These are phyloP conservation scores for Aeschynomene evenia DNA, from an alignment of 306 rosid species.

Conservation along the genomic window DNA sequence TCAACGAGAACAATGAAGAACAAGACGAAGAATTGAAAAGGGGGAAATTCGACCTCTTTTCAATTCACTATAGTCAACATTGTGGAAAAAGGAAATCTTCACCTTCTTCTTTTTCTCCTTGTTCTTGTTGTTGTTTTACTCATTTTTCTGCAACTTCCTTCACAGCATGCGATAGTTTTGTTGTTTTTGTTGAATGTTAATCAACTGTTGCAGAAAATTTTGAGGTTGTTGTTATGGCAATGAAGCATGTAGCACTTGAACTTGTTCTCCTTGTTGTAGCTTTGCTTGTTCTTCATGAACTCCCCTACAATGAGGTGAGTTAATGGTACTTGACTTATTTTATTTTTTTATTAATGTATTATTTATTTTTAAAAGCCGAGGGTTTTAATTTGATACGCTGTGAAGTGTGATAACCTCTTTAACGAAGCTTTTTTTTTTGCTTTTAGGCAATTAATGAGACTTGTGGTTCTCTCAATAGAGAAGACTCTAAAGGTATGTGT, in stretches of 20 bases:
- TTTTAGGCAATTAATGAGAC: constrained; percentile 42
- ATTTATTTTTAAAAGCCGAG: not conserved
- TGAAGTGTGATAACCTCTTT: not conserved
- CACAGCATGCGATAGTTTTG: not conserved
- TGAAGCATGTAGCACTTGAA: constrained; percentile 14
- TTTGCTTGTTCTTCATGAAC: constrained; percentile 16
- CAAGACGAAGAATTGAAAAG: not conserved
- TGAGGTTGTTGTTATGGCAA: constrained; percentile 8
- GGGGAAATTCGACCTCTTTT: not conserved
- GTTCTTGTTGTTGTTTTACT: too few relatives aligned
- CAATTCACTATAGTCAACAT: not conserved
- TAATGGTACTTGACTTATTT: not conserved
- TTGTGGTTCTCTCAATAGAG: constrained; percentile 33
- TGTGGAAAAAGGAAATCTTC: not conserved
- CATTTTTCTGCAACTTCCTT: not conserved
- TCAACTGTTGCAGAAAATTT: not conserved
- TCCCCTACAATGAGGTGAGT: constrained; percentile 38
- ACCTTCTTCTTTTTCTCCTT: not conserved
- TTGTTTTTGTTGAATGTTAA: too few relatives aligned
- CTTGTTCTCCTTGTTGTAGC: constrained; percentile 21
- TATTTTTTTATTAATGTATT: not conserved
- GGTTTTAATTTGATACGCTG: not conserved
- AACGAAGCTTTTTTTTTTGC: not conserved
- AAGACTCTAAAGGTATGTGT: constrained; percentile 23
- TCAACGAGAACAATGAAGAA: not conserved